Conservation (phyloP, 2,329 filamentous ascomycete genomes). For the Stagonosporopsis rhizophila region DNA sequence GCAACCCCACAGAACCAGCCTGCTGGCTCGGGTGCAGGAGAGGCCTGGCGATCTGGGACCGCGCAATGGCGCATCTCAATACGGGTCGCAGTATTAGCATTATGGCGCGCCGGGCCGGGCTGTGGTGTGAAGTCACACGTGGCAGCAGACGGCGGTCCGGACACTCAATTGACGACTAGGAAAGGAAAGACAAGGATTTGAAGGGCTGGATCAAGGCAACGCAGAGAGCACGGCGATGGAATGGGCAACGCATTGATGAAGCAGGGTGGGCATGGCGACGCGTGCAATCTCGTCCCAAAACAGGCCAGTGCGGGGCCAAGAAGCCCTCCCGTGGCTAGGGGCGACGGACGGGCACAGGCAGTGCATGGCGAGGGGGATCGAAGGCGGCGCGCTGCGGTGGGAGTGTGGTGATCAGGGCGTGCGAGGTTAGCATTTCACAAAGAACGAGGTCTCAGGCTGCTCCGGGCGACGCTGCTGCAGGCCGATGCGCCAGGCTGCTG, state of each 20-base stretch:
- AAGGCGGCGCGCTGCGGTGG: not conserved
- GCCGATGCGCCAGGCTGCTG: slow-evolving; percentile 10
- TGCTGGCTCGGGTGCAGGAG: slow-evolving; percentile 29
- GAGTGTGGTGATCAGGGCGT: not conserved
- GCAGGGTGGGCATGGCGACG: slow-evolving; percentile 14
- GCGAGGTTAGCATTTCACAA: not conserved
- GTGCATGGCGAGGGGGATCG: not conserved
- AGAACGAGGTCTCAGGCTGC: not conserved
- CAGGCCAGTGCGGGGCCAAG: slow-evolving; percentile 18
- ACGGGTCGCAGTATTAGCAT: slow-evolving; percentile 43
- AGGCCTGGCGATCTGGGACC: slow-evolving; percentile 6
- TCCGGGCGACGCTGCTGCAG: slow-evolving; percentile 1
- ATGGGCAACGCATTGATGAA: slow-evolving; percentile 10
- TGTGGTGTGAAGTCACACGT: slow-evolving; percentile 36
- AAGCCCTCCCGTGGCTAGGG: slow-evolving; percentile 7
- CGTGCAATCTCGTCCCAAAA: slow-evolving; percentile 11
- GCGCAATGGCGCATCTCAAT: slow-evolving; percentile 16
- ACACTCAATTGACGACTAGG: slow-evolving; percentile 19
- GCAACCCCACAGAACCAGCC: slow-evolving; percentile 31
- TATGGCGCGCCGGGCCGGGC: slow-evolving; percentile 27
- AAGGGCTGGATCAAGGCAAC: slow-evolving; percentile 23
- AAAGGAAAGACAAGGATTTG: slow-evolving; percentile 24
- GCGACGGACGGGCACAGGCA: slow-evolving; percentile 4
- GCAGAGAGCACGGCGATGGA: slow-evolving; percentile 17
- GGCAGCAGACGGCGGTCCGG: slow-evolving; percentile 21